Evolutionary conservation across 306 rosid species (phyloP), one percentile per base, ranked within the genome.

Genomic region (Cicer yamashitae): DNA sequence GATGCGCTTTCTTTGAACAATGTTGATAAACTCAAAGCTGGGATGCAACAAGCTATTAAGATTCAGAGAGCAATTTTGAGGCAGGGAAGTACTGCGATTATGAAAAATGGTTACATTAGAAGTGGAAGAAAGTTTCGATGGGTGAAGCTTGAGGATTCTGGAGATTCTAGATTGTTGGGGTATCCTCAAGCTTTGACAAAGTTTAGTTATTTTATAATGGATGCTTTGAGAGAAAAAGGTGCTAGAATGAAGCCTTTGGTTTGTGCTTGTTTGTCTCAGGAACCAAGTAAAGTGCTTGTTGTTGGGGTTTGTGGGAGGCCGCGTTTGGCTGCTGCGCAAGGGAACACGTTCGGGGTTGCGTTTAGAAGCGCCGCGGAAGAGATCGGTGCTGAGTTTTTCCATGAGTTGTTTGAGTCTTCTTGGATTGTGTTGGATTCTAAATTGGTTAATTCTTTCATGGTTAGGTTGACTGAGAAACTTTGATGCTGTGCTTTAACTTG

Each of bases 301-400:
- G 97, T 94, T 2, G 98, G 99, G 52, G 97, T 92, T 83, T 92
- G 93, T 46, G 99, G 97, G 74, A 94, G 88, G 87, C 99, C 99
- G 9, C 85, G 99, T 40, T 93, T 94, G 37, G 99, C 92, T 38
- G 97, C 93, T 10, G 85, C 84, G 46, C 90, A 88, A 70, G 99
- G 99, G 48, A 94, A 94, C 57, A 89, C 93, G 1, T 94, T 94
- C 75, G 99, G 97, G 30, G 76, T 84, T 57, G 96, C 98, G 5
- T 94, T 94, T 70, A 85, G 89, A 82, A 84, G 81, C 37, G 99
- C 89, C 0, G 99, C 97, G 0, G 86, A 89, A 83, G 96, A 92
- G 83, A 84, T 88, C n/a, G 88, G 87, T 15, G 77, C 84, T 3
- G 90, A 90, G 66, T 94, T 82, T 86, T 96, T 92, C 83, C 99